phyloP scores from a whole-genome alignment of 75 land plant species.

The Pinus albicaulis region DNA sequence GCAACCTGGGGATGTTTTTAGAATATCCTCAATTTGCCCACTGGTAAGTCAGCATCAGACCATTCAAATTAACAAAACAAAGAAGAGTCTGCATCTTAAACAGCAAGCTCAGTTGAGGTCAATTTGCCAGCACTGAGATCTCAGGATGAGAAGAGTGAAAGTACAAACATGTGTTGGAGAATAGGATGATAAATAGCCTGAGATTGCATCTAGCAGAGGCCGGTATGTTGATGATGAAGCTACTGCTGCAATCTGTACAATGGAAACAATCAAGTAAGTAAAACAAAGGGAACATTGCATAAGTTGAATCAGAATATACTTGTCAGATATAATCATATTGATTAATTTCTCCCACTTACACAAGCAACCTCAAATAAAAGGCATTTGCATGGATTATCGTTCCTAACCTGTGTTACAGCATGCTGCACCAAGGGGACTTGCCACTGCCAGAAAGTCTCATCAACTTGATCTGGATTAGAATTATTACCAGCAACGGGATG shows the following conservation, averaged over 20 bases:
- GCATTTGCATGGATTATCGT: neutral
- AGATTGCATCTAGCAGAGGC: constrained; percentile 79
- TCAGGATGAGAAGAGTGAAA: constrained; percentile 9
- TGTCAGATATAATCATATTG: too few relatives aligned
- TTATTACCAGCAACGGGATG: constrained; percentile 46
- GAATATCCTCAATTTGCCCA: too few relatives aligned
- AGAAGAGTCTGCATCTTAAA: too few relatives aligned
- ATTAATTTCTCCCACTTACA: neutral
- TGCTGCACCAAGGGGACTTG: constrained; percentile 69
- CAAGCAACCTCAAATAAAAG: neutral
- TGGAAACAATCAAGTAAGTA: constrained; percentile 5
- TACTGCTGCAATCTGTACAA: constrained; percentile 69
- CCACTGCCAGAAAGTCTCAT: constrained; percentile 82
- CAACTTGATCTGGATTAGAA: constrained; percentile 42
- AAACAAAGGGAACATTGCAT: neutral
- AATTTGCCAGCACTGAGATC: neutral
- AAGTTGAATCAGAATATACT: neutral
- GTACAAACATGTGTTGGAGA: constrained; percentile 81
- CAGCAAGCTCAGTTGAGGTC: too few relatives aligned
- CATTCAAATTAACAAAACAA: too few relatives aligned
- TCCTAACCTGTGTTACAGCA: constrained; percentile 75
- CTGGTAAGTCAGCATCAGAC: too few relatives aligned
- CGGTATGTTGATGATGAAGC: constrained; percentile 58
- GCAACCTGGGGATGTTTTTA: too few relatives aligned
- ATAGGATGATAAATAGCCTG: constrained; percentile 82